These are phyloP conservation scores for Fusarium sublunatum DNA, from an alignment of 2,329 filamentous ascomycete species.

Conservation along the genomic window DNA sequence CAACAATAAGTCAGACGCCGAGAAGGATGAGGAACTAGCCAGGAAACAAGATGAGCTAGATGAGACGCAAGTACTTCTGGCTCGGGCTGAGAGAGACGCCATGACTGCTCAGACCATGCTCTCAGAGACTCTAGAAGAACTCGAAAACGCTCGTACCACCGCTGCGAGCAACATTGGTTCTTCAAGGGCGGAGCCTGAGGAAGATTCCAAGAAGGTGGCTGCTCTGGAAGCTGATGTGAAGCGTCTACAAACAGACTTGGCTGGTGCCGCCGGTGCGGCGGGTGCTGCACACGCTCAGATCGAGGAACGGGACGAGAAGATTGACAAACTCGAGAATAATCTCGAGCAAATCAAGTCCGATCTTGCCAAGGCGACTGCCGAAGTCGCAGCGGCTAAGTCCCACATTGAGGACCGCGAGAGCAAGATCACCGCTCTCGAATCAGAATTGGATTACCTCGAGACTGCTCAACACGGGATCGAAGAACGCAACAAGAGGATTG, in stretches of 20 bases:
- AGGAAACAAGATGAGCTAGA: conserved; percentile 68
- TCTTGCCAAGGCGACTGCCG: conserved; percentile 29
- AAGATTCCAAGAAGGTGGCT: conserved; percentile 53
- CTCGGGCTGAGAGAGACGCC: conserved; percentile 54
- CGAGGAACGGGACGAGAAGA: conserved; percentile 54
- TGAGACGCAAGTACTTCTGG: conserved; percentile 51
- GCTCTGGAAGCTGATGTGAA: conserved; percentile 55
- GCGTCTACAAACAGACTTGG: conserved; percentile 42
- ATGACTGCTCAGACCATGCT: conserved; percentile 61
- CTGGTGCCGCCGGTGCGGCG: conserved; percentile 40
- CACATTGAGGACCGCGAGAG: conserved; percentile 41
- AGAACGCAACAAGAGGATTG: conserved; percentile 31
- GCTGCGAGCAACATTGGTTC: conserved; percentile 40
- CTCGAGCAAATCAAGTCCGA: conserved; percentile 33
- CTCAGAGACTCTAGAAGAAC: conserved; percentile 59
- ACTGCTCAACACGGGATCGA: conserved; percentile 35
- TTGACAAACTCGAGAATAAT: conserved; percentile 53
- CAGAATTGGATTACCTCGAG: conserved; percentile 32
- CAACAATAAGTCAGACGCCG: conserved; percentile 84
- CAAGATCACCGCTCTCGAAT: conserved; percentile 37
- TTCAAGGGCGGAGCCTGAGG: conserved; percentile 42
- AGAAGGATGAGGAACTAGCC: conserved; percentile 73
- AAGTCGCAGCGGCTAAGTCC: conserved; percentile 22
- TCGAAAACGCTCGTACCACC: conserved; percentile 53
- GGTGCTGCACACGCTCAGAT: conserved; percentile 43